Evolutionary conservation across 352 stramenopile species (phyloP).

Genomic region (Phytophthora ramorum): DNA sequence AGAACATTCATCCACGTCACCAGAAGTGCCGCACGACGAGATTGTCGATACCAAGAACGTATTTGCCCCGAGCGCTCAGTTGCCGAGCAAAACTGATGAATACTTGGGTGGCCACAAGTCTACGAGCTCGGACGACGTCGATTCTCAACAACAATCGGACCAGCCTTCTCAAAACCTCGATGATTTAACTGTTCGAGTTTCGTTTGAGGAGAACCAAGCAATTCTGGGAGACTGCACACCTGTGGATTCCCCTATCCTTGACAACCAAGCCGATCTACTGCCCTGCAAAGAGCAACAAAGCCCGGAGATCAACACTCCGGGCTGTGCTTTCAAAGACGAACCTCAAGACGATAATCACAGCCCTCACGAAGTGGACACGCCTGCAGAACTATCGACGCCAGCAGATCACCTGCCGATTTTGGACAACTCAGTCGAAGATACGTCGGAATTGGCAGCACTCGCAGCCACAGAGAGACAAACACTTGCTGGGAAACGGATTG

Average conservation of each 20-base stretch:
- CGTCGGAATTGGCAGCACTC: neutral
- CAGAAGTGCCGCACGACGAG: constrained; percentile 1
- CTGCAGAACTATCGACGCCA: neutral
- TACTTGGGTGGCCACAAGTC: neutral
- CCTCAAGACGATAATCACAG: constrained; percentile 8
- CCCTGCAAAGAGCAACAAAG: neutral
- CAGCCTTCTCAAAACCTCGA: constrained; percentile 3
- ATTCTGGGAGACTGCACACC: neutral
- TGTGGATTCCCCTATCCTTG: neutral
- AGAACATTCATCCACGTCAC: neutral
- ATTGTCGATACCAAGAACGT: neutral
- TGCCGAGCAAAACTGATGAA: neutral
- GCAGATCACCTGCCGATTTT: neutral
- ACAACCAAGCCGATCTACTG: neutral
- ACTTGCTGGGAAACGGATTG: constrained; percentile 14
- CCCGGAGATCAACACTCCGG: neutral
- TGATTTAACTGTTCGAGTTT: neutral
- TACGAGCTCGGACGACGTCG: neutral
- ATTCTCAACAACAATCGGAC: neutral
- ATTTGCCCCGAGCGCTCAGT: neutral
- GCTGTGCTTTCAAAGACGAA: neutral
- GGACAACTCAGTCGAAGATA: neutral
- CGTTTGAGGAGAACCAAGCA: neutral
- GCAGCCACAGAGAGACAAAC: constrained; percentile 1
- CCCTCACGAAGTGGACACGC: neutral